phyloP scores from a whole-genome alignment of 768 basidiomycete genomes.

The Hygrocybe coccinea region DNA sequence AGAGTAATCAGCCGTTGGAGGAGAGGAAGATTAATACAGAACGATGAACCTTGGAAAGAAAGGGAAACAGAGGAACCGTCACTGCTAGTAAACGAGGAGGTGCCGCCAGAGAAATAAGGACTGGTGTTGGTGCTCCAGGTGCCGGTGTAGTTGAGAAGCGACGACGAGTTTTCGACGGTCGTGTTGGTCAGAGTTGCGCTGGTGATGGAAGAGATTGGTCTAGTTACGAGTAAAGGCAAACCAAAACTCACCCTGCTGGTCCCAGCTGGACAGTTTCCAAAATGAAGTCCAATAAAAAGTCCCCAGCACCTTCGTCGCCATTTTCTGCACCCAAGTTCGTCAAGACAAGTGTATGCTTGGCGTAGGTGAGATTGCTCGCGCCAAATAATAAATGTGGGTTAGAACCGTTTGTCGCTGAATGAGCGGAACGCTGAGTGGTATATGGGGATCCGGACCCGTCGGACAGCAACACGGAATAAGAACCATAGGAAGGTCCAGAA shows the following conservation, averaged over 20 bases:
- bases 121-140: conserved; percentile 41
- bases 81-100: conserved; percentile 39
- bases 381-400: conserved; percentile 32
- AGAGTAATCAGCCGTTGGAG: background rate
- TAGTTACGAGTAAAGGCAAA: too few species aligned
- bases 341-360: conserved; percentile 34
- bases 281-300: conserved; percentile 41
- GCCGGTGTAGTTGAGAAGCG: conserved; percentile 37
- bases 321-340: conserved; percentile 39
- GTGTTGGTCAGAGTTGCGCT: conserved; percentile 40
- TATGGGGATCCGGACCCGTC: conserved; percentile 6
- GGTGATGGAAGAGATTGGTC: background rate
- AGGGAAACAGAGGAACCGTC: conserved; percentile 39
- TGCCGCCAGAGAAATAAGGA: conserved; percentile 43
- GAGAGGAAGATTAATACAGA: too few species aligned
- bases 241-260: too few species aligned
- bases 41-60: conserved; percentile 36
- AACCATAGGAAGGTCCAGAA: conserved; percentile 40
- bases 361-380: conserved; percentile 34
- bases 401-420: conserved; percentile 29
- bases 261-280: conserved; percentile 1
- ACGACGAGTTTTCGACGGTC: conserved; percentile 39
- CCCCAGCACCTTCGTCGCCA: conserved; percentile 35
- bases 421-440: conserved; percentile 28
- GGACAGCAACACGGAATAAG: conserved; percentile 40